These are phyloP conservation scores for Cyathus striatus DNA, from an alignment of 768 basidiomycete genomes.

Conservation along the genomic window DNA sequence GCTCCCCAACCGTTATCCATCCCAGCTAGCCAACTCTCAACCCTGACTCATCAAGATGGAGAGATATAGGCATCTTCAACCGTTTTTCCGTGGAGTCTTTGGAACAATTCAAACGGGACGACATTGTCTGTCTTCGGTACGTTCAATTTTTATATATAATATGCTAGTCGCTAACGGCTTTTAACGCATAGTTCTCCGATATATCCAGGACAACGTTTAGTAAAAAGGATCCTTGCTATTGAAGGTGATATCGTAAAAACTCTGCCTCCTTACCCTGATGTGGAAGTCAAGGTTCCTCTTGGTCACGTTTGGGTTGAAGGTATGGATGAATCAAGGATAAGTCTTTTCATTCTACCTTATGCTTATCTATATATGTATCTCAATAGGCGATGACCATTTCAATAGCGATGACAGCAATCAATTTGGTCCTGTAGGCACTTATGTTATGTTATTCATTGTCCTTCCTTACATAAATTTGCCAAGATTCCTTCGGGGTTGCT, in stretches of 20 bases:
- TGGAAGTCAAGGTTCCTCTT: constrained; percentile 47
- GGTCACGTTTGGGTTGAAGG: constrained; percentile 79
- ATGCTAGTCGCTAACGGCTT: background rate
- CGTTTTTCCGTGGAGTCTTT: constrained; percentile 33
- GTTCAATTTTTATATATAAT: constrained; percentile 7
- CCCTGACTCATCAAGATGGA: constrained; percentile 58
- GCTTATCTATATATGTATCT: background rate
- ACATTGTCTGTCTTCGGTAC: constrained; percentile 62
- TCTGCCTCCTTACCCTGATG: constrained; percentile 60
- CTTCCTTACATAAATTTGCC: background rate
- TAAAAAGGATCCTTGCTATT: constrained; percentile 64
- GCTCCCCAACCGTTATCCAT: background rate
- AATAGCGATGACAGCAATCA: constrained; percentile 67
- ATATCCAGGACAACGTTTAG: constrained; percentile 43
- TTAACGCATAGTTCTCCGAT: constrained; percentile 36
- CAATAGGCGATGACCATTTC: constrained; percentile 59
- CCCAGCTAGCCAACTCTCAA: constrained; percentile 62
- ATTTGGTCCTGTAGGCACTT: constrained; percentile 57
- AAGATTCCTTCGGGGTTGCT: constrained; percentile 43
- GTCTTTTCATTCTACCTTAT: constrained; percentile 6
- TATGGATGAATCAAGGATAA: too few relatives aligned
- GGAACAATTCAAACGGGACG: constrained; percentile 42
- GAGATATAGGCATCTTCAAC: constrained; percentile 63
- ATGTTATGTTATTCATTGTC: constrained; percentile 1
- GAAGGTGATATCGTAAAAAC: constrained; percentile 63